phyloP scores from a whole-genome alignment of 2,329 filamentous ascomycete species.

The Tolypocladium capitatum region DNA sequence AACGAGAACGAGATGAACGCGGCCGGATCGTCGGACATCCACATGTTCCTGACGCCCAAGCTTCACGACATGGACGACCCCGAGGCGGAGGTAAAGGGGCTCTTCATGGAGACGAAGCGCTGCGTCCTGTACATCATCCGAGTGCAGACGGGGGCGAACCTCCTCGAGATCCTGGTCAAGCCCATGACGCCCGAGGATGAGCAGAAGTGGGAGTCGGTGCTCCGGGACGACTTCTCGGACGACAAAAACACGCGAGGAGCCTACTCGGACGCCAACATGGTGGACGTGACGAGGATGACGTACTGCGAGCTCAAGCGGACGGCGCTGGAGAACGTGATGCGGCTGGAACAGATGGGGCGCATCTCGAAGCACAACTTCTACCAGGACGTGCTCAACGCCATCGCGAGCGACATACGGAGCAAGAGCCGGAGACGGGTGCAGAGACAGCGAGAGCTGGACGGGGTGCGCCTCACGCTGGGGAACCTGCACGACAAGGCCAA shows the following conservation, averaged over 20 bases:
- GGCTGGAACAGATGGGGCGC: slow-evolving; percentile 72
- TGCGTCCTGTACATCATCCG: slow-evolving; percentile 96
- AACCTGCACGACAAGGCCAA: slow-evolving; percentile 76
- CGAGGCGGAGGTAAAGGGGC: slow-evolving; percentile 76
- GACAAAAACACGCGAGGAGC: slow-evolving; percentile 60
- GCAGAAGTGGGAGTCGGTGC: slow-evolving; percentile 67
- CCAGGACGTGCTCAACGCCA: slow-evolving; percentile 95
- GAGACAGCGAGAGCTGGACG: slow-evolving; percentile 79
- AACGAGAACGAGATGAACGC: slow-evolving; percentile 89
- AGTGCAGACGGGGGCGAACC: slow-evolving; percentile 77
- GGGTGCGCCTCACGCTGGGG: slow-evolving; percentile 59
- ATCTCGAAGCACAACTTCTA: slow-evolving; percentile 88
- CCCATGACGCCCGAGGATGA: slow-evolving; percentile 81
- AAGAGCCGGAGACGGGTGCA: slow-evolving; percentile 91
- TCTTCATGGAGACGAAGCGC: slow-evolving; percentile 97
- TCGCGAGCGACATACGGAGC: slow-evolving; percentile 90
- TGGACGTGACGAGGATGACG: slow-evolving; percentile 79
- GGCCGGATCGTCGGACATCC: slow-evolving; percentile 78
- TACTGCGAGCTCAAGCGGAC: slow-evolving; percentile 90
- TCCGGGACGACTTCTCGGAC: slow-evolving; percentile 66
- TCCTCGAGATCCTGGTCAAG: slow-evolving; percentile 92
- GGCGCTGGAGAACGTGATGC: slow-evolving; percentile 86
- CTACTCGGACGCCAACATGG: slow-evolving; percentile 80
- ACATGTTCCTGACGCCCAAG: slow-evolving; percentile 79
- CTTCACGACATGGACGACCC: slow-evolving; percentile 85